Evolutionary conservation across 164 flowering plant species (phyloP).

Genomic region (Piper longum): DNA sequence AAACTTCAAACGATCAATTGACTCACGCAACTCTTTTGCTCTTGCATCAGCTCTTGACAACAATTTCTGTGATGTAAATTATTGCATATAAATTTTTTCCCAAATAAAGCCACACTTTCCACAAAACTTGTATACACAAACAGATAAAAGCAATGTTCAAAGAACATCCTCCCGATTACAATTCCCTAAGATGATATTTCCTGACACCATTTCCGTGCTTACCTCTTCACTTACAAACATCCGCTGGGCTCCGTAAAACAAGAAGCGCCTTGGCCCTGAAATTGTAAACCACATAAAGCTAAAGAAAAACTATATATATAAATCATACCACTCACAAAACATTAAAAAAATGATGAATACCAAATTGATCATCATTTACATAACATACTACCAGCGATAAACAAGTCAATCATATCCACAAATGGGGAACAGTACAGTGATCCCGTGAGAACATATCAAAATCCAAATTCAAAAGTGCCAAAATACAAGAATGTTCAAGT

Average conservation of each 20-base stretch:
- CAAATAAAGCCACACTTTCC: neutral
- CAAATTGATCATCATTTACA: no score
- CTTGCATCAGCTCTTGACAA: constrained; percentile 54
- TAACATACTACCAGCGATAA: no score
- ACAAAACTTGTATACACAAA: neutral
- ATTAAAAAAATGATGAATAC: no score
- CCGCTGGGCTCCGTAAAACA: constrained; percentile 39
- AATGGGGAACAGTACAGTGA: no score
- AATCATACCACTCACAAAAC: no score
- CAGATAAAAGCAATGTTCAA: no score
- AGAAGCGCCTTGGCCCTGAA: constrained; percentile 66
- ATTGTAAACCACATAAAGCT: neutral
- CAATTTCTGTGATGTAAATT: constrained; percentile 30
- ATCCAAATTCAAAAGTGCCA: neutral
- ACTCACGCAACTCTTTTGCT: constrained; percentile 57
- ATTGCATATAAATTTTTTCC: no score
- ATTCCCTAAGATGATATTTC: neutral
- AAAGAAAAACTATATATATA: neutral
- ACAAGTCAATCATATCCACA: no score
- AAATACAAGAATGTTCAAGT: neutral
- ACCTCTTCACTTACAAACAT: constrained; percentile 39
- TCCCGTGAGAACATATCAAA: no score
- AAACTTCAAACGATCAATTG: constrained; percentile 49
- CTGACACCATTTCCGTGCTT: constrained; percentile 1
- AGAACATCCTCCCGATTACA: neutral